Evolutionary conservation across 139 green algal genomes (phyloP).

Genomic region (Chlorella sp.): DNA sequence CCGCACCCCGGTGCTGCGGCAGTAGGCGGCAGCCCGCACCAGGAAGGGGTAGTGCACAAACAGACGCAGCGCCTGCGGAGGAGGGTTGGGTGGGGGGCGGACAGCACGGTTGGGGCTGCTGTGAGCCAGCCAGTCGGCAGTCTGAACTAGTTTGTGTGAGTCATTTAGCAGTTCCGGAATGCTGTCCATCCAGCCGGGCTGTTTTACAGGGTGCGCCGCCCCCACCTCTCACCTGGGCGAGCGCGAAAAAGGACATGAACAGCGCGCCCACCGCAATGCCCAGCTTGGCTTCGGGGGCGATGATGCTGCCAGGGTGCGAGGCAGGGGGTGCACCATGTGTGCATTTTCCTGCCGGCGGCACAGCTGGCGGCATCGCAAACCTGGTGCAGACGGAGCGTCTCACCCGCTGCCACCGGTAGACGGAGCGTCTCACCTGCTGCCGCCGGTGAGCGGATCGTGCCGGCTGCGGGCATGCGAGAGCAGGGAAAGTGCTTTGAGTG

Average conservation of each 20-base stretch:
- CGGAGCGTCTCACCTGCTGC: constrained; percentile 2
- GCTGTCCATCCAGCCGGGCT: too few species aligned
- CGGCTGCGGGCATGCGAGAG: not conserved
- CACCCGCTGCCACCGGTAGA: too few species aligned
- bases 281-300: constrained; percentile 23
- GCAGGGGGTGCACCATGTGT: too few species aligned
- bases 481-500: not conserved
- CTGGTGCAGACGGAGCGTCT: too few species aligned
- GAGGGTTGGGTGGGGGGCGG: not conserved
- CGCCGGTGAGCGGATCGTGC: not conserved
- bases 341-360: too few species aligned
- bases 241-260: constrained; percentile 19
- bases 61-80: constrained; percentile 16
- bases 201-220: too few species aligned
- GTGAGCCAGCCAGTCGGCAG: not conserved
- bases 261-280: constrained; percentile 1
- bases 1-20: not conserved
- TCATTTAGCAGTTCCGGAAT: not conserved
- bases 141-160: not conserved
- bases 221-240: not conserved
- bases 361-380: too few species aligned
- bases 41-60: constrained; percentile 34
- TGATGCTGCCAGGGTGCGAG: not conserved
- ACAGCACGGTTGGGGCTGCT: not conserved
- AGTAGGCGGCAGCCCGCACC: constrained; percentile 6